Base-by-base conservation (phyloP, 495 filamentous ascomycete genomes). In the Neurospora sp. region DNA sequence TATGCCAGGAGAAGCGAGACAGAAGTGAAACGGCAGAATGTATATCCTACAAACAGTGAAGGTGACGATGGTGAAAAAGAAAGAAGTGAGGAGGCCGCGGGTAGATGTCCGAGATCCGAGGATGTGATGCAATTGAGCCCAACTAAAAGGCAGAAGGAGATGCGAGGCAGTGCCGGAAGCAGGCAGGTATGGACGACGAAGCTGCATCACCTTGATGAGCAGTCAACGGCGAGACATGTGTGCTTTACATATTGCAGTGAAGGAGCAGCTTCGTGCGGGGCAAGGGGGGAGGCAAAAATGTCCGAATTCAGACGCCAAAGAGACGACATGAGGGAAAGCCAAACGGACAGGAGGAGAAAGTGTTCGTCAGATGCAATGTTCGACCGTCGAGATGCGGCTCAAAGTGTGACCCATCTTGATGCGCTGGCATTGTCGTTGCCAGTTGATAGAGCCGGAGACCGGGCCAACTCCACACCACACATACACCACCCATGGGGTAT, bases 401-500 rank as follows among this genome's bases (percentile, higher is more conserved):
- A 82, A 86, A 84, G 86, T 86, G 85, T 83, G 85, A 87, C 86
- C 86, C 86, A 85, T 87, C 81, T 85, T 92, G 93, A 94, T 97
- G 94, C 89, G 94, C 86, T 97, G 94, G 94, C 94, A 91, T 90
- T 85, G 86, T 92, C 87, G 84, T 89, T 88, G 86, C 94, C 93
- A 96, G 91, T 92, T 86, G 85, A 88, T 89, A 87, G 84, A 89
- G 83, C 75, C 80, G 82, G 87, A 84, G 86, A 86, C 85, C 86
- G 86, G 85, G 85, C 81, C 84, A 87, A 84, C 85, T 88, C 87
- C 86, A 88, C 87, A 83, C 84, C 85, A 35, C 54, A 66, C 54
- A 66, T 66, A 66, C 54, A 66, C 54, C 78, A 82, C 84, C 84
- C 84, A 85, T 83, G 79, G 76, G 83, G 81, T 81, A 82, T 83